Evolutionary conservation across 257 asterid species (phyloP), one percentile per base, ranked within the genome.

Genomic region (Cinchona pubescens): DNA sequence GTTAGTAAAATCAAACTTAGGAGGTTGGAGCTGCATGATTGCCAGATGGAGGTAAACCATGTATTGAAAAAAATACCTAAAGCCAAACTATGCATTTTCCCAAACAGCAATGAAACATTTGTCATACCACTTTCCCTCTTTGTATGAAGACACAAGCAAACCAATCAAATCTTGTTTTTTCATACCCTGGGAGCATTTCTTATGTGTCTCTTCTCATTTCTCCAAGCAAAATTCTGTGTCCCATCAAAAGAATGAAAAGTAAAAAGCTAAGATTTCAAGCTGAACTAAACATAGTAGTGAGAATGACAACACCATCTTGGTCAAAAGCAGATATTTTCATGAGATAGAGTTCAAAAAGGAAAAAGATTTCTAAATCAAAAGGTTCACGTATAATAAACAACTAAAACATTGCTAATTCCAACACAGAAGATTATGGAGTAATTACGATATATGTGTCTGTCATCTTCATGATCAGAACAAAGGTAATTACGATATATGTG

Each of bases 121-220:
- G 75, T 80, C 88, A 60, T 92, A 92, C 99, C 97, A 77, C 67
- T 79, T 75, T 71, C 78, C 84, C 83, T 79, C 79, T 75, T 78
- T 80, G 80, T 83, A 73, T 79, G 90, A 86, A 74, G 89, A 85
- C 51, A 94, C 67, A 82, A 92, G 86, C 79, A 79, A 76, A 75
- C 75, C 85, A 55, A 92, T 79, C 45, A 88, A 77, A 35, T 88
- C 97, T 72, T 87, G 92, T 88, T 94, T 94, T 74, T 89, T 84
- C 58, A 81, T 80, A 79, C 88, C 87, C 61, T 75, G 90, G 80
- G 59, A 79, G 77, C 82, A 34, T 21, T 69, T 79, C 45, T 69
- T 74, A 12, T 12, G 42, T 38, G 42, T 38, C 55, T 72, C 79
- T 53, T 78, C 61, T 59, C 56, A 35, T 70, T 58, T 55, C 30